These are phyloP conservation scores for Populus nigra DNA, from an alignment of 345 rosid species.

Conservation along the genomic window DNA sequence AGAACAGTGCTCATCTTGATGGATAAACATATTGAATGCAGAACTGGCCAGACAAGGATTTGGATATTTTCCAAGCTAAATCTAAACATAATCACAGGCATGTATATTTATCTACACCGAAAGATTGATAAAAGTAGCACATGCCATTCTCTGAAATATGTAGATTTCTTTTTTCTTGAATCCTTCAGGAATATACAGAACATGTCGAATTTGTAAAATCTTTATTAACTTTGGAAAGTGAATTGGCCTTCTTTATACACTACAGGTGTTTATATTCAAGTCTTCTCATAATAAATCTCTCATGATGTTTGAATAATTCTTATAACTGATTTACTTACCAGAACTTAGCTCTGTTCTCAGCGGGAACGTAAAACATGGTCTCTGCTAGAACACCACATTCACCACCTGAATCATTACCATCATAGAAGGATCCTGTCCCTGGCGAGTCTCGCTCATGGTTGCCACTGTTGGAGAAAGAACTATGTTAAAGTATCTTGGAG, in stretches of 20 bases:
- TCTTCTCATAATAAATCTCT: not conserved
- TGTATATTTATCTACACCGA: too few species aligned
- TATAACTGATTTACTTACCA: conserved; percentile 34
- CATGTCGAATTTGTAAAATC: too few species aligned
- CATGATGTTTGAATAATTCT: not conserved
- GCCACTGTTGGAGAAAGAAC: conserved; percentile 17
- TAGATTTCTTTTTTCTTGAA: too few species aligned
- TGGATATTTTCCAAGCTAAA: not conserved
- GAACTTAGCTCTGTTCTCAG: conserved; percentile 62
- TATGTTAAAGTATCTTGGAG: not conserved
- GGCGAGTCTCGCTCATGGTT: conserved; percentile 44
- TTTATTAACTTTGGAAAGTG: too few species aligned
- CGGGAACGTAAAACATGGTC: conserved; percentile 62
- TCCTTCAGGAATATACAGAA: too few species aligned
- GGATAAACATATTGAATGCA: too few species aligned
- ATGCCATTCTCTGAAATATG: too few species aligned
- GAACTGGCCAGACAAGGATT: not conserved
- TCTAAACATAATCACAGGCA: too few species aligned
- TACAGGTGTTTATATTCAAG: not conserved
- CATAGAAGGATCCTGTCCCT: conserved; percentile 44
- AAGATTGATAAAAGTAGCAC: too few species aligned
- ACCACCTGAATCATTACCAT: conserved; percentile 53
- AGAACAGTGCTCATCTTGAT: not conserved
- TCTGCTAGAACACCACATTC: conserved; percentile 66
- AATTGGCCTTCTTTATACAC: too few species aligned